Conservation (phyloP, 768 basidiomycete genomes). For the Tephrocybe sp. region DNA sequence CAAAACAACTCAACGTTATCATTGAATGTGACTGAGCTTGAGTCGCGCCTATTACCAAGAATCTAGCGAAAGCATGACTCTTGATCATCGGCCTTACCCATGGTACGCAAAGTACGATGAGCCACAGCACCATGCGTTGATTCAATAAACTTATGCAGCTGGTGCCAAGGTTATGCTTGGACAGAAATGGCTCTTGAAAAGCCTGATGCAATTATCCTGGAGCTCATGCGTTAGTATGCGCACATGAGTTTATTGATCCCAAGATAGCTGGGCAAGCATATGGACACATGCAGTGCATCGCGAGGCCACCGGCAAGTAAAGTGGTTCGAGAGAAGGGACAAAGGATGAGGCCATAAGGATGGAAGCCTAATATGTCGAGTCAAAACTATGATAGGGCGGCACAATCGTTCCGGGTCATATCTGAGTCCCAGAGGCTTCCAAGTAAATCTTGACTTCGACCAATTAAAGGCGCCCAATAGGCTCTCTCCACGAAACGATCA, state of each 20-base stretch:
- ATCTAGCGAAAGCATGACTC: background rate
- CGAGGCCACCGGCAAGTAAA: conserved; percentile 2
- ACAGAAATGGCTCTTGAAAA: background rate
- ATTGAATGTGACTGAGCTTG: background rate
- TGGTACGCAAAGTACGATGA: background rate
- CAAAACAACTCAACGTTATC: background rate
- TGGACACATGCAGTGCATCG: background rate
- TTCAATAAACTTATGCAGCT: conserved; percentile 3
- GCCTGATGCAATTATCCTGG: too few relatives aligned
- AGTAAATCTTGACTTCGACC: background rate
- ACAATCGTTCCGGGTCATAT: background rate
- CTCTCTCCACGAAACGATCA: background rate
- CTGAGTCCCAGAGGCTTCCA: background rate
- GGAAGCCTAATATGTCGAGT: background rate
- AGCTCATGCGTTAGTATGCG: conserved; percentile 4
- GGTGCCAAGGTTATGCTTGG: background rate
- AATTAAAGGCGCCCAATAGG: background rate
- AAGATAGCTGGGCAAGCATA: background rate
- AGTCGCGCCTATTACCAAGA: conserved; percentile 1
- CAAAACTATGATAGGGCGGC: background rate
- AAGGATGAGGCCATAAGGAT: background rate
- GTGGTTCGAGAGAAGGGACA: conserved; percentile 5
- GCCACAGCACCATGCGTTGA: background rate
- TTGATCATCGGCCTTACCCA: conserved; percentile 2
- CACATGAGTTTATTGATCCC: conserved; percentile 2